These are phyloP conservation scores for Rhizopogon rudus DNA, from an alignment of 768 basidiomycete species.

Conservation along the genomic window DNA sequence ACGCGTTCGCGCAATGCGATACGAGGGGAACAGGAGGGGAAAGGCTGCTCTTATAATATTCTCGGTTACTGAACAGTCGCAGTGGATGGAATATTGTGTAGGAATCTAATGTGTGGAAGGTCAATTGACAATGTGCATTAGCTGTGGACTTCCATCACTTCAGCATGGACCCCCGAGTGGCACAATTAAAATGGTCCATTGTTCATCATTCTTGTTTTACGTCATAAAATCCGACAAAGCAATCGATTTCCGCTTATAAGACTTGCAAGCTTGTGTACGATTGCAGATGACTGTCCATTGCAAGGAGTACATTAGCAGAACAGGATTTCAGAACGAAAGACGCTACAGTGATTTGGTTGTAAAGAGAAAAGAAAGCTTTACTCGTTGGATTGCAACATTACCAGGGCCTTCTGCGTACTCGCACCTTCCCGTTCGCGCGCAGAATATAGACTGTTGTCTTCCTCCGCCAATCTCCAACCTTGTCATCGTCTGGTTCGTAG, in stretches of 20 bases:
- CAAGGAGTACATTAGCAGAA: not conserved
- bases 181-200: conserved; percentile 1
- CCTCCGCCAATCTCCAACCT: conserved; percentile 17
- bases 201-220: not conserved
- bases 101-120: not conserved
- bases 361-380: not conserved
- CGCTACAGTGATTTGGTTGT: not conserved
- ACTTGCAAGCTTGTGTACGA: not conserved
- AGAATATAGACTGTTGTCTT: conserved; percentile 38
- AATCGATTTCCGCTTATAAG: not conserved
- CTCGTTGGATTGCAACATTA: not conserved
- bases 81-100: not conserved
- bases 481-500: conserved; percentile 10
- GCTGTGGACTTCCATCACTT: not conserved
- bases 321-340: not conserved
- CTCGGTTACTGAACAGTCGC: not conserved
- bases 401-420: conserved; percentile 41
- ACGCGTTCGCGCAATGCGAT: not conserved
- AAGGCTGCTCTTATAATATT: conserved; percentile 14
- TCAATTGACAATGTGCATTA: not conserved
- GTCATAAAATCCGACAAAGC: not conserved
- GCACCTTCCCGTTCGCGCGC: conserved; percentile 35
- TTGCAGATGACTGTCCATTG: not conserved
- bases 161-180: conserved; percentile 15
- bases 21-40: not conserved